phyloP scores from a whole-genome alignment of 345 rosid species.

The Carallia pectinifolia region DNA sequence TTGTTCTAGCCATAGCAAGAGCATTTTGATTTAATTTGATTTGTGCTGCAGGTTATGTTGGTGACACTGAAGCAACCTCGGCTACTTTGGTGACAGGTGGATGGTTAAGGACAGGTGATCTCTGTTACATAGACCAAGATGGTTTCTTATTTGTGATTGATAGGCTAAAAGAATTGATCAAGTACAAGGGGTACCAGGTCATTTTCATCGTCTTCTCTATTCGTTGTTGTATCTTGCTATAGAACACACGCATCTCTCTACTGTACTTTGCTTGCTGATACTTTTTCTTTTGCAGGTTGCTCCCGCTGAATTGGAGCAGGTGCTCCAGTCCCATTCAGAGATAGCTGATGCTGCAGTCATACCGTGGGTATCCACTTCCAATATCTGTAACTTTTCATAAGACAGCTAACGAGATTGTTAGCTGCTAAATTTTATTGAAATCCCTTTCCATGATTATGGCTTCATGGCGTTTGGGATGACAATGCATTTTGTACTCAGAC shows the following conservation, averaged over 20 bases:
- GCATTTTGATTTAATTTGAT: background rate
- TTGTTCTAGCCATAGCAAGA: too few species aligned
- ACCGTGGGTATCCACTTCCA: slow-evolving; percentile 27
- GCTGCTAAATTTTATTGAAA: too few species aligned
- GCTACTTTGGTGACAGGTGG: slow-evolving; percentile 23
- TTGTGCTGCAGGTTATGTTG: slow-evolving; percentile 26
- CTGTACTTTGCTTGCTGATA: background rate
- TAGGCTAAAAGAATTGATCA: slow-evolving; percentile 46
- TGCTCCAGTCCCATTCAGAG: slow-evolving; percentile 43
- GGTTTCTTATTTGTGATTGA: slow-evolving; percentile 40
- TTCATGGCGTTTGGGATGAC: too few species aligned
- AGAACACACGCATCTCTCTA: background rate
- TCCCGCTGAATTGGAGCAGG: slow-evolving; percentile 55
- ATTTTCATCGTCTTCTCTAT: background rate
- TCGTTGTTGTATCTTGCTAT: background rate
- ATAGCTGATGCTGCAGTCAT: slow-evolving; percentile 53
- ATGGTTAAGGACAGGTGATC: slow-evolving; percentile 46
- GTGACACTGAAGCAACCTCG: slow-evolving; percentile 27
- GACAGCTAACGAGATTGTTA: too few species aligned
- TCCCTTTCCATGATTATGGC: too few species aligned
- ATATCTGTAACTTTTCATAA: background rate
- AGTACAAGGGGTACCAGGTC: slow-evolving; percentile 46
- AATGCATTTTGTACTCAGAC: too few species aligned
- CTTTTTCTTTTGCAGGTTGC: slow-evolving; percentile 35
- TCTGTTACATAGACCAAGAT: slow-evolving; percentile 36